Evolutionary conservation across 2,329 filamentous ascomycete genomes (phyloP).

Genomic region (Ceratocystis huliohia): DNA sequence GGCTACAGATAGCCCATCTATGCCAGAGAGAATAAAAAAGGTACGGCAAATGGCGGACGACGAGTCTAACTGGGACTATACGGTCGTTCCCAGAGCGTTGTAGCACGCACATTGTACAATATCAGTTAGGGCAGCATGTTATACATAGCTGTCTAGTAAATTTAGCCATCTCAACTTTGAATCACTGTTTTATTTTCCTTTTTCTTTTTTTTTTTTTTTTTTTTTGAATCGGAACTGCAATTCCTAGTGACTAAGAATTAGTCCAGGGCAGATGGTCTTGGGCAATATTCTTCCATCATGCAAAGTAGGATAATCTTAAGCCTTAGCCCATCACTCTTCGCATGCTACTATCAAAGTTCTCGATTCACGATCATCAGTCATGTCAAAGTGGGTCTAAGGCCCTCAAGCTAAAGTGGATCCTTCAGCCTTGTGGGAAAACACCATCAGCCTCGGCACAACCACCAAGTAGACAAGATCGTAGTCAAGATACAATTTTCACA

Average conservation of each 20-base stretch:
- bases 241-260: too few relatives aligned
- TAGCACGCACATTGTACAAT: slow-evolving; percentile 1
- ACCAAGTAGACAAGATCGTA: neutral
- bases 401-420: neutral
- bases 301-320: too few relatives aligned
- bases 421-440: slow-evolving; percentile 14
- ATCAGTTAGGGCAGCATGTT: neutral
- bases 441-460: neutral
- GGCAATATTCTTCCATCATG: too few relatives aligned
- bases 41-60: neutral
- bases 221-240: neutral
- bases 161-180: neutral
- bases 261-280: too few relatives aligned
- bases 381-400: too few relatives aligned
- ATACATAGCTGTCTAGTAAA: neutral
- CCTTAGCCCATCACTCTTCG: too few relatives aligned
- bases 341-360: too few relatives aligned
- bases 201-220: neutral
- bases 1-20: neutral
- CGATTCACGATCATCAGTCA: too few relatives aligned
- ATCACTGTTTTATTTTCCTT: neutral
- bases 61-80: neutral
- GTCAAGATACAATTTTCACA: neutral
- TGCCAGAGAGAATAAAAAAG: too few relatives aligned
- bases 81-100: neutral